Evolutionary conservation across 176 grass and related monocot genomes (phyloP).

Genomic region (Oryza officinalis): DNA sequence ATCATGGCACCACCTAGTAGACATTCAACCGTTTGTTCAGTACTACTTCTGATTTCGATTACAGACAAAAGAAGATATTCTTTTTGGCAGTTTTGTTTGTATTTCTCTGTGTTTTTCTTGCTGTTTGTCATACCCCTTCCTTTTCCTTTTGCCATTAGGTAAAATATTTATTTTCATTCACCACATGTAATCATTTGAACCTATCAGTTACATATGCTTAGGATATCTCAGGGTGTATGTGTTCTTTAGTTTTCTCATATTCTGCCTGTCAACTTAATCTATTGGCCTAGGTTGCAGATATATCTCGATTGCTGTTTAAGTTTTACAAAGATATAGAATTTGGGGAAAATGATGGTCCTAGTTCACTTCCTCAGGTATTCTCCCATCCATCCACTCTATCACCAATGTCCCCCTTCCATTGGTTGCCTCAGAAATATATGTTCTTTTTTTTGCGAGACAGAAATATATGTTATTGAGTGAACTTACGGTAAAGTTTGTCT

Average conservation of each 20-base stretch:
- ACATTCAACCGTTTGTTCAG: not conserved
- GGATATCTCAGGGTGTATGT: not conserved
- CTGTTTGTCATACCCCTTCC: constrained; percentile 6
- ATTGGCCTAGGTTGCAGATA: constrained; percentile 65
- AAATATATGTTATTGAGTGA: not conserved
- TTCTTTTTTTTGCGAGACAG: too few species aligned
- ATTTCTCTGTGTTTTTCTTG: not conserved
- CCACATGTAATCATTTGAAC: not conserved
- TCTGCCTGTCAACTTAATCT: constrained; percentile 24
- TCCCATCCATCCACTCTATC: constrained; percentile 16
- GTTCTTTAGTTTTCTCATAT: not conserved
- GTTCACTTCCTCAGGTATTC: constrained; percentile 40
- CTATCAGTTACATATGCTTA: not conserved
- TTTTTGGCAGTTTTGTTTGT: not conserved
- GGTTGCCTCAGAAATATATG: not conserved
- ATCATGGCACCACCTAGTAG: constrained; percentile 15
- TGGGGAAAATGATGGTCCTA: constrained; percentile 38
- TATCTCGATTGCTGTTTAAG: constrained; percentile 72
- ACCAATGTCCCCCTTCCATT: constrained; percentile 8
- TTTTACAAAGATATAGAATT: constrained; percentile 70
- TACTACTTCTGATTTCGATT: constrained; percentile 22
- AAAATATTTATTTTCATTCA: not conserved
- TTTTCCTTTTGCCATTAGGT: not conserved
- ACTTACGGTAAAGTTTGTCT: not conserved
- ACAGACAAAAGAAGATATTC: constrained; percentile 15